Conservation (phyloP, 352 stramenopile genomes). For the Phytophthora melonis region DNA sequence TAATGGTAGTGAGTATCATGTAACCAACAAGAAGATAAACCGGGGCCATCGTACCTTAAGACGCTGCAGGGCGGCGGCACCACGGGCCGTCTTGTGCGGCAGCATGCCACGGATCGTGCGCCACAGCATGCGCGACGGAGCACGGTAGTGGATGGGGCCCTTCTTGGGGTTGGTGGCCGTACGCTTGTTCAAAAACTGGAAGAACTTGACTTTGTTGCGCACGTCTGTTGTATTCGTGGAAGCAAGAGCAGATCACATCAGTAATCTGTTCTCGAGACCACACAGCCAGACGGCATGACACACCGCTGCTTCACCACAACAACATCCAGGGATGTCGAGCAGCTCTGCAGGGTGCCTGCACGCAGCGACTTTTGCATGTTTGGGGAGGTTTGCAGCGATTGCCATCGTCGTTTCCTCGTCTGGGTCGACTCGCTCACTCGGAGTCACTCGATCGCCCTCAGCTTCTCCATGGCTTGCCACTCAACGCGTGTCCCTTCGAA, state of each 20-base stretch:
- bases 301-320: constrained; percentile 50
- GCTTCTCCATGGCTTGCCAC: constrained; percentile 12
- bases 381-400: constrained; percentile 45
- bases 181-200: constrained; percentile 98
- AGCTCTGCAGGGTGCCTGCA: constrained; percentile 80
- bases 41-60: constrained; percentile 79
- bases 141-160: constrained; percentile 98
- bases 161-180: constrained; percentile 98
- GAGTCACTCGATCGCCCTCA: not conserved
- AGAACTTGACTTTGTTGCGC: constrained; percentile 98
- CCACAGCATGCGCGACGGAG: constrained; percentile 95
- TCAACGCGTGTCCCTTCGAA: not conserved
- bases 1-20: too few species aligned
- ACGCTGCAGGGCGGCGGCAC: constrained; percentile 95
- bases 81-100: constrained; percentile 98
- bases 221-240: constrained; percentile 76
- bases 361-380: constrained; percentile 94
- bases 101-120: constrained; percentile 98
- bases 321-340: constrained; percentile 33
- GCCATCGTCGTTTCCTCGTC: constrained; percentile 16
- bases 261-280: constrained; percentile 40
- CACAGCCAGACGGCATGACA: constrained; percentile 82
- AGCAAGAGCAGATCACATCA: constrained; percentile 44
- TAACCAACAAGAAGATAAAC: too few species aligned
- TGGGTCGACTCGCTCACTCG: constrained; percentile 14